Base-by-base conservation (phyloP, 2,329 filamentous ascomycete genomes). In the Nigrospora osmanthi region DNA sequence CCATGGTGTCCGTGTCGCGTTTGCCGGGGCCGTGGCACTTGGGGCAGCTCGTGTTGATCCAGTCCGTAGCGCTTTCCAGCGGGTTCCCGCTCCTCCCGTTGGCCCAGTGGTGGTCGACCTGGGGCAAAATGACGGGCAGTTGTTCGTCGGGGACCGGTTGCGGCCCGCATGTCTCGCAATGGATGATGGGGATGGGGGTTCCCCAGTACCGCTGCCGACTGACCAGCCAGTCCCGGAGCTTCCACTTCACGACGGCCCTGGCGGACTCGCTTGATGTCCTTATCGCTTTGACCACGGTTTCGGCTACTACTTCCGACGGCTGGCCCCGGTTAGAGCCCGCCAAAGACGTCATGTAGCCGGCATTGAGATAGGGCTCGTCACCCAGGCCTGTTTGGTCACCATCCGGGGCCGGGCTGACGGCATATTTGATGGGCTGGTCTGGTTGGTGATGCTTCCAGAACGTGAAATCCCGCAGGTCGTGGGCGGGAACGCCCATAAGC, bases 121-220 rank as follows among this genome's bases (percentile, higher is more conserved):
- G 68, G 1, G 89, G 89, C 23, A 95, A 71, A 51, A 76, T 62
- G 9, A 95, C 87, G 0, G 89, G 89, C 11, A 95, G 76, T 46
- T 94, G 76, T 11, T 84, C 69, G 3, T 79, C 77, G 1, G 87
- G 87, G 1, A 95, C 89, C 1, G 88, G 83, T 1, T 94, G 86
- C 2, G 84, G 68, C 9, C 89, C 89, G 61, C 89, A 95, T 7
- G 73, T 73, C 15, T 67, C 62, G 58, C 89, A 95, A 65, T 95
- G 88, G 33, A 95, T 73, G 43, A 95, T 89, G 15, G 89, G 89
- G 43, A 95, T 95, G 0, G 89, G 89, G 0, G 89, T 80, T 13
- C 89, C 89, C 89, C 89, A 95, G 61, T 94, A 95, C 51, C 89
- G 75, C 63, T 95, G 89, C n/a, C 89, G 81, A 60, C 88, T 94